Evolutionary conservation across 2,329 filamentous ascomycete species (phyloP), one percentile per base, ranked within the genome.

Genomic region (Neofusicoccum sp.): DNA sequence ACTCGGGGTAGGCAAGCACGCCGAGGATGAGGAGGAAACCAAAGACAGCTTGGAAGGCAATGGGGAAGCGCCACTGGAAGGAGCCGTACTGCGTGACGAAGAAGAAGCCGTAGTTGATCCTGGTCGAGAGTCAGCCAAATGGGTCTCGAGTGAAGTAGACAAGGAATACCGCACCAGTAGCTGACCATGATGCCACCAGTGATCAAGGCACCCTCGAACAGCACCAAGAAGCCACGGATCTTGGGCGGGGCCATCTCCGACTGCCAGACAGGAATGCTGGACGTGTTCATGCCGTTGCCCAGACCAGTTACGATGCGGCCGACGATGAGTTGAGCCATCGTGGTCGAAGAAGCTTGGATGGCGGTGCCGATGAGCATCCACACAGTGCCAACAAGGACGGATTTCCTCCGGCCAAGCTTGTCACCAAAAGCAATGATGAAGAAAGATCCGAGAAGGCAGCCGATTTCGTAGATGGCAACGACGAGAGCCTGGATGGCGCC

Each of bases 191-290:
- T 81, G 56, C 81, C 81, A 56, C 82, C 80, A 37, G 80, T 80
- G 61, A 83, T 80, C 56, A 77, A 77, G 70, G 81, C 81, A 69
- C 79, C 82, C 69, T 80, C 84, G 56, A 86, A 83, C 72, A 84
- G 85, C 66, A 87, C 86, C 62, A 87, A 75, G 56, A 85, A 80
- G 66, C 85, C 85, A 67, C 85, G 81, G 71, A 86, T 86, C 71
- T 81, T 80, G 12, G 84, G 81, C 61, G 77, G 77, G 12, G 80
- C 81, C 69, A 80, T 80, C 70, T 84, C 81, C 2, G 81, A 80
- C 72, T 83, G 81, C 69, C 82, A 84, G 14, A 80, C 81, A 4
- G 82, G 82, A 31, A 83, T 83, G 3, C 81, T 83, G 1, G 79
- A 80, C 4, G 81, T 84, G 71, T 84, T 84, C 73, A 84, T 83